phyloP scores from a whole-genome alignment of 371 early-diverging fungal genomes.

The Mucor mucedo region DNA sequence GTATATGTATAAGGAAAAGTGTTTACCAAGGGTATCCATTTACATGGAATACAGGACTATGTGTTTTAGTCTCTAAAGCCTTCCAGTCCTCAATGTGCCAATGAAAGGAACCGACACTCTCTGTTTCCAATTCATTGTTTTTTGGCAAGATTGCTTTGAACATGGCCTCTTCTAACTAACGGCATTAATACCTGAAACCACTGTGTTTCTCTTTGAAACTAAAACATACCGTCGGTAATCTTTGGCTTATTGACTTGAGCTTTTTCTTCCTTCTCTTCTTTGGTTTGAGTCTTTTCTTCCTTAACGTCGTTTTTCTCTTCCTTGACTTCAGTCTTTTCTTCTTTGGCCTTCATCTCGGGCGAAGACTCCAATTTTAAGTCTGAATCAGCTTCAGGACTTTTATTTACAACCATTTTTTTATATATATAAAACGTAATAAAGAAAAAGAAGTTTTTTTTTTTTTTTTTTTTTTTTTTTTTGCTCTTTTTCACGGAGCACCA shows the following conservation, averaged over 20 bases:
- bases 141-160: slow-evolving; percentile 21
- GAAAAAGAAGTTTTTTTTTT: not conserved
- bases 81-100: slow-evolving; percentile 37
- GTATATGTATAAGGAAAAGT: not conserved
- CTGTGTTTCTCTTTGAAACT: no score
- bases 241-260: not conserved
- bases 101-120: slow-evolving; percentile 15
- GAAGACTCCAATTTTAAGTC: slow-evolving; percentile 1
- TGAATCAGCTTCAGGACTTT: slow-evolving; percentile 3
- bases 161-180: slow-evolving; percentile 20
- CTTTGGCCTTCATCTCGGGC: not conserved
- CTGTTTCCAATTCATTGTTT: slow-evolving; percentile 26
- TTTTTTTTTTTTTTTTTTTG: no score
- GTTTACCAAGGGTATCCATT: slow-evolving; percentile 30
- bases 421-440: not conserved
- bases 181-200: not conserved
- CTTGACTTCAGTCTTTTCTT: not conserved
- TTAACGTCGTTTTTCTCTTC: not conserved
- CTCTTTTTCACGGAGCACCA: no score
- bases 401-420: slow-evolving; percentile 9
- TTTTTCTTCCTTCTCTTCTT: not conserved
- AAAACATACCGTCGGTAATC: slow-evolving; percentile 2
- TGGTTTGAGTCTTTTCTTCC: not conserved
- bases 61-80: slow-evolving; percentile 23
- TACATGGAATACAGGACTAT: slow-evolving; percentile 25